Evolutionary conservation across 2,329 filamentous ascomycete genomes (phyloP).

Genomic region (Cryphonectria carpinicola): DNA sequence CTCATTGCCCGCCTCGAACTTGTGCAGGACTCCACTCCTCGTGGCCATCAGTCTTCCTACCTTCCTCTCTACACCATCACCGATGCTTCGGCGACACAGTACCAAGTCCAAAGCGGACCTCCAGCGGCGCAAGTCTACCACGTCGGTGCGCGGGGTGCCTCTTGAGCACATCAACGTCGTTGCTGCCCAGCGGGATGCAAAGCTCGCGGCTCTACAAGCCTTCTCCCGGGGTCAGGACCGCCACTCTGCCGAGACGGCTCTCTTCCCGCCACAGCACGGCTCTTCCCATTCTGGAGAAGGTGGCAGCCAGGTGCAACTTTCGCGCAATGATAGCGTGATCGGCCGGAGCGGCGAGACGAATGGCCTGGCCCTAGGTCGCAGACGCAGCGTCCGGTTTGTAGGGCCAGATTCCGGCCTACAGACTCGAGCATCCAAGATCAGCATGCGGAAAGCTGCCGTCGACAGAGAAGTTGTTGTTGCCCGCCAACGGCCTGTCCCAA

Average conservation of each 20-base stretch:
- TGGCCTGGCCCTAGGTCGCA: conserved; percentile 41
- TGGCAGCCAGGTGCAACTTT: conserved; percentile 22
- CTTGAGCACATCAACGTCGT: conserved; percentile 54
- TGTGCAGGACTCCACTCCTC: background rate
- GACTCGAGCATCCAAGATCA: conserved; percentile 24
- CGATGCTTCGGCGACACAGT: conserved; percentile 57
- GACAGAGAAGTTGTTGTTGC: conserved; percentile 2
- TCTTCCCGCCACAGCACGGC: conserved; percentile 40
- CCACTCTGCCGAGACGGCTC: conserved; percentile 39
- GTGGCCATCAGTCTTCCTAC: background rate
- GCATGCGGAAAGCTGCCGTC: conserved; percentile 14
- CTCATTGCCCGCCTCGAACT: background rate
- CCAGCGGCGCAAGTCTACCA: conserved; percentile 58
- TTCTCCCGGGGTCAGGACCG: conserved; percentile 57
- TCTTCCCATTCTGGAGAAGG: conserved; percentile 24
- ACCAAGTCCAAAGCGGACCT: conserved; percentile 49
- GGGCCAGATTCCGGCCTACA: conserved; percentile 32
- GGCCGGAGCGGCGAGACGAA: conserved; percentile 32
- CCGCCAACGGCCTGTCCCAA: conserved; percentile 9
- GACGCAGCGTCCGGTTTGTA: conserved; percentile 62
- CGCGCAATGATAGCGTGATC: conserved; percentile 31
- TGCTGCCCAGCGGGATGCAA: conserved; percentile 61
- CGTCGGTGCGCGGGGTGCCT: conserved; percentile 50
- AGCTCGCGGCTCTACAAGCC: conserved; percentile 64
- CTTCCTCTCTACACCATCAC: background rate